phyloP scores from a whole-genome alignment of 192 early-diverging fungal genomes.

The Podila epigama region DNA sequence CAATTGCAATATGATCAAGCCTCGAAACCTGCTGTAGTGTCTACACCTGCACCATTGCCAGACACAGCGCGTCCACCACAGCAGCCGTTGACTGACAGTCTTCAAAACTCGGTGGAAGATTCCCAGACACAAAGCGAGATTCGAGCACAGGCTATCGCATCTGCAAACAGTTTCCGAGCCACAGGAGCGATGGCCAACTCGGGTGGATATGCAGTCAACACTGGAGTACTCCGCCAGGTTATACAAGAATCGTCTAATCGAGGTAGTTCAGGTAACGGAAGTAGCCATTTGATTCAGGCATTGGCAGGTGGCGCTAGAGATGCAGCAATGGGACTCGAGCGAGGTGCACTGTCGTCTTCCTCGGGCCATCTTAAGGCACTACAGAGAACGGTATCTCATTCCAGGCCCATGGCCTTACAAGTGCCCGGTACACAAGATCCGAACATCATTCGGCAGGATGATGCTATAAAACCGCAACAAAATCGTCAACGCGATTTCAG shows the following conservation, averaged over 20 bases:
- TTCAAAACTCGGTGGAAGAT: not conserved
- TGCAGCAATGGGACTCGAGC: conserved; percentile 29
- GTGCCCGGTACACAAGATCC: not conserved
- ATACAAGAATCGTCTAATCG: too few species aligned
- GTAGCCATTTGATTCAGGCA: conserved; percentile 18
- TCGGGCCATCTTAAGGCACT: not conserved
- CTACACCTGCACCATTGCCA: not conserved
- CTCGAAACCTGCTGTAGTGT: too few species aligned
- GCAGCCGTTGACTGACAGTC: not conserved
- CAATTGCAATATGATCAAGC: not conserved
- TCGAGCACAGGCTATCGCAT: conserved; percentile 36
- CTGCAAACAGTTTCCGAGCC: conserved; percentile 33
- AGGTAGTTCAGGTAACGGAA: not conserved
- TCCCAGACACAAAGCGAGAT: conserved; percentile 17
- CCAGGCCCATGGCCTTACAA: not conserved
- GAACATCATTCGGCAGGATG: not conserved
- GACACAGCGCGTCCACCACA: not conserved
- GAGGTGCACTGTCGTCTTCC: not conserved
- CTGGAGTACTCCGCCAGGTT: conserved; percentile 23
- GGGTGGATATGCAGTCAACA: conserved; percentile 32
- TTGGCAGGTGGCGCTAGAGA: conserved; percentile 22
- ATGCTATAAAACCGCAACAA: not conserved
- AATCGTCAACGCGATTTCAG: not conserved
- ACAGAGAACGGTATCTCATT: not conserved
- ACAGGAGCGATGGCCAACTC: conserved; percentile 17